Conservation (phyloP, 768 basidiomycete species). For the Tricholoma hemisulphureum region DNA sequence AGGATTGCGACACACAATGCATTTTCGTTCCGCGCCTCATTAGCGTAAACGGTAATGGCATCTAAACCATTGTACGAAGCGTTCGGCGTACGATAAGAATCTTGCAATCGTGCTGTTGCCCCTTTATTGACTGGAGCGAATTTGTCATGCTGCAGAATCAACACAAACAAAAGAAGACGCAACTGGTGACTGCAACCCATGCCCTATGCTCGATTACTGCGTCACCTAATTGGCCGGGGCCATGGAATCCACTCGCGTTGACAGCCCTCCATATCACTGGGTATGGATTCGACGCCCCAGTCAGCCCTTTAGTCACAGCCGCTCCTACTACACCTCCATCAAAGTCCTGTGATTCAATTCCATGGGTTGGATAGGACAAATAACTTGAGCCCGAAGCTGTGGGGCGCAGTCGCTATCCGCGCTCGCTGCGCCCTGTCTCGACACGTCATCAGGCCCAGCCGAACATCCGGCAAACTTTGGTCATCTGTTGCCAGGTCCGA, state of each 20-base stretch:
- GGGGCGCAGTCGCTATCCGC: too few relatives aligned
- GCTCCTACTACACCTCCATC: constrained; percentile 51
- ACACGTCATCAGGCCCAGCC: too few relatives aligned
- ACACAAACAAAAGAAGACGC: constrained; percentile 13
- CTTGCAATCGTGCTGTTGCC: constrained; percentile 35
- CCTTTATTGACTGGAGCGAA: constrained; percentile 37
- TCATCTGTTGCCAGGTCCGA: too few relatives aligned
- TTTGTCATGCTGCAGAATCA: not conserved
- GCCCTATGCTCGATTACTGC: constrained; percentile 46
- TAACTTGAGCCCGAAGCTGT: too few relatives aligned
- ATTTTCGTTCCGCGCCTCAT: constrained; percentile 60
- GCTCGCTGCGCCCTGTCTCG: too few relatives aligned
- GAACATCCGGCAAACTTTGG: too few relatives aligned
- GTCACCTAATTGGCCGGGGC: constrained; percentile 37
- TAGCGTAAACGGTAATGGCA: constrained; percentile 49
- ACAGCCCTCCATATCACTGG: constrained; percentile 43
- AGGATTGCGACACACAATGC: constrained; percentile 45
- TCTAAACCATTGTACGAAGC: constrained; percentile 44
- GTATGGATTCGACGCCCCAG: constrained; percentile 23
- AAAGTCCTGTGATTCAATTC: constrained; percentile 43
- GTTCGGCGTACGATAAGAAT: constrained; percentile 38
- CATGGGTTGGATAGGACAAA: too few relatives aligned
- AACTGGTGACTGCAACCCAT: constrained; percentile 55
- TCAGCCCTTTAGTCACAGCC: constrained; percentile 35
- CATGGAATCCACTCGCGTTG: constrained; percentile 40